Evolutionary conservation across 192 early-diverging fungal genomes (phyloP), one percentile per base, ranked within the genome.

Genomic region (Phlyctochytrium arcticum): DNA sequence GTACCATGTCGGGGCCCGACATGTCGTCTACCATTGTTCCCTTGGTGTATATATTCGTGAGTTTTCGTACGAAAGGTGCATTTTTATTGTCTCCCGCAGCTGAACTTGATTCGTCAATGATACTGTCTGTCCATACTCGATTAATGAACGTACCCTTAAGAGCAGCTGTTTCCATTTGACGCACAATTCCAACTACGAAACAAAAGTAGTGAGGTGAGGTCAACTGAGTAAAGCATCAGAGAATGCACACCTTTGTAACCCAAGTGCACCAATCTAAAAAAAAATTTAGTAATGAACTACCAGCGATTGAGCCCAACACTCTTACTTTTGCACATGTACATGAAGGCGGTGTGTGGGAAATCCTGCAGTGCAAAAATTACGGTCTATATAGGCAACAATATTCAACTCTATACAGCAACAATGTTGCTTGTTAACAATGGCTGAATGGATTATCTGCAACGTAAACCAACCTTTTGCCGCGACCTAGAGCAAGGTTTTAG

Each of bases 101-200:
- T 75, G 48, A 2, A 72, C 7, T 15, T 7, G 2, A 1, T 19
- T 6, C 30, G 24, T 23, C 23, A 17, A 19, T 55, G 39, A 12
- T 26, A 2, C 24, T 12, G 12, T 12, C 1, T 27, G 12, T 19
- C 21, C 15, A 58, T 48, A 23, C 17, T 6, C 42, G 17, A 4
- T 3, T 10, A 10, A 23, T 17, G 44, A 58, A 27, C 57, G 3
- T 24, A 76, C 75, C 75, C 71, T 95, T 95, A 37, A 93, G 69
- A 24, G 91, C 91, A 0, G 91, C 93, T 0, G 90, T 93, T 57
- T 95, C 91, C 39, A 77, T 79, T 75, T 95, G 93, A 15, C 83
- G 65, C 27, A 95, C 85, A 2, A 95, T 76, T 1, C 91, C 93
- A 8, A 95, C 93, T 66, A 23, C 24, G 26, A 67, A n/a, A 32